phyloP scores from a whole-genome alignment of 2,329 filamentous ascomycete species.

The Coleophoma cylindrospora region DNA sequence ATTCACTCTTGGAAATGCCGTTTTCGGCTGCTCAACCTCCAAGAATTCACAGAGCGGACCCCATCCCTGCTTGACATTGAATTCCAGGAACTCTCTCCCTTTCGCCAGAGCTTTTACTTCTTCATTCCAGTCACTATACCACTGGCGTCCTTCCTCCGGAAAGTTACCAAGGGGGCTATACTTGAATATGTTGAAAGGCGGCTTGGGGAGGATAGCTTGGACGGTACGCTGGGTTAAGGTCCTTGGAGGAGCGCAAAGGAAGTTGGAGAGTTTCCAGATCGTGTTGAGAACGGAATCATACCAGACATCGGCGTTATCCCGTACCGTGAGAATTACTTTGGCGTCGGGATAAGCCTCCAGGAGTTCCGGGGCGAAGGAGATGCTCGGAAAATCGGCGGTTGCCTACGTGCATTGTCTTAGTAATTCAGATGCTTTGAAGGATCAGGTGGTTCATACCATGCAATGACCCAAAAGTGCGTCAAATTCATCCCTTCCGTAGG shows the following conservation, averaged over 20 bases:
- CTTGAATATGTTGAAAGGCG: not conserved
- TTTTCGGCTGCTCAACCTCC: constrained; percentile 5
- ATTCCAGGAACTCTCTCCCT: constrained; percentile 9
- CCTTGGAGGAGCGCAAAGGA: not conserved
- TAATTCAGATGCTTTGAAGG: not conserved
- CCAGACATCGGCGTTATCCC: constrained; percentile 6
- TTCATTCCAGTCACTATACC: constrained; percentile 3
- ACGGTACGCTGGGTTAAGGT: not conserved
- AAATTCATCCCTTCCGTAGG: constrained; percentile 26
- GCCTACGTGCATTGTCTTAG: constrained; percentile 1
- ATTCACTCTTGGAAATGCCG: constrained; percentile 1
- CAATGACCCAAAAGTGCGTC: constrained; percentile 29
- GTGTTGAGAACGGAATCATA: constrained; percentile 4
- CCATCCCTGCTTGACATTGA: constrained; percentile 13
- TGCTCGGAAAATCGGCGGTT: constrained; percentile 2
- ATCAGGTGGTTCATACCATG: constrained; percentile 13
- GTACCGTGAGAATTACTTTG: constrained; percentile 7
- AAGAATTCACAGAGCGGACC: constrained; percentile 14
- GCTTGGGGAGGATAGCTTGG: not conserved
- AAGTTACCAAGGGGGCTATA: not conserved
- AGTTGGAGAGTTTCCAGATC: not conserved
- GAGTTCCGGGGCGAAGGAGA: constrained; percentile 20
- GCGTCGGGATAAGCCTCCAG: constrained; percentile 9
- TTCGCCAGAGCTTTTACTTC: constrained; percentile 3
- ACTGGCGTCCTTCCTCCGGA: constrained; percentile 1